Conservation (phyloP, 805 yeast genomes). For the Ogataea naganishii region DNA sequence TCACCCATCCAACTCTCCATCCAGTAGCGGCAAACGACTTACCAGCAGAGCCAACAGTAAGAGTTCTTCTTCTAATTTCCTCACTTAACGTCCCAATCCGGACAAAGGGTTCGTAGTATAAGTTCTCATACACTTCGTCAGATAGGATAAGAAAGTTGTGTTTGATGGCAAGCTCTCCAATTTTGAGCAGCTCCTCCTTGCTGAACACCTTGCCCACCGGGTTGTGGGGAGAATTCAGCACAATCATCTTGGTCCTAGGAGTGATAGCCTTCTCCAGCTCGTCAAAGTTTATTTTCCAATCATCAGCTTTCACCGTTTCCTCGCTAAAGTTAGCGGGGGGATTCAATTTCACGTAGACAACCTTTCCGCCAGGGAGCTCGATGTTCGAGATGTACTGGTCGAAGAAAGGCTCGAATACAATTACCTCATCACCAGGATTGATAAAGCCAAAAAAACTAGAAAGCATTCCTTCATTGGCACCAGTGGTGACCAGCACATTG, state of each 20-base stretch:
- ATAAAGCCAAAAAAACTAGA: slow-evolving; percentile 79
- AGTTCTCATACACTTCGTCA: slow-evolving; percentile 93
- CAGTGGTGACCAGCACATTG: slow-evolving; percentile 81
- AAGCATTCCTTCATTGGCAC: slow-evolving; percentile 95
- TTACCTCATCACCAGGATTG: slow-evolving; percentile 86
- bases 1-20: slow-evolving; percentile 96
- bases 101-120: slow-evolving; percentile 68
- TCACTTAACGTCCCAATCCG: slow-evolving; percentile 79
- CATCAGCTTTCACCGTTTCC: slow-evolving; percentile 65
- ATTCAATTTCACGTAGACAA: slow-evolving; percentile 76
- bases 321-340: slow-evolving; percentile 68
- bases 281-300: slow-evolving; percentile 80
- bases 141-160: slow-evolving; percentile 76
- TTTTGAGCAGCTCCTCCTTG: slow-evolving; percentile 58
- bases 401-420: slow-evolving; percentile 94
- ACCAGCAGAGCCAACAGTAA: slow-evolving; percentile 96
- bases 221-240: slow-evolving; percentile 91
- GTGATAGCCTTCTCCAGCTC: slow-evolving; percentile 67
- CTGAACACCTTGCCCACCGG: slow-evolving; percentile 91
- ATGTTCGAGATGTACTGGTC: slow-evolving; percentile 95
- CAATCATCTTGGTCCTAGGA: slow-evolving; percentile 73
- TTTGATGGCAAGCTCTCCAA: slow-evolving; percentile 80
- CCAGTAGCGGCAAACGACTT: slow-evolving; percentile 99
- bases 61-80: slow-evolving; percentile 67
- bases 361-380: slow-evolving; percentile 88